These are phyloP conservation scores for Tylopilus sp. DNA, from an alignment of 768 basidiomycete species.

Conservation along the genomic window DNA sequence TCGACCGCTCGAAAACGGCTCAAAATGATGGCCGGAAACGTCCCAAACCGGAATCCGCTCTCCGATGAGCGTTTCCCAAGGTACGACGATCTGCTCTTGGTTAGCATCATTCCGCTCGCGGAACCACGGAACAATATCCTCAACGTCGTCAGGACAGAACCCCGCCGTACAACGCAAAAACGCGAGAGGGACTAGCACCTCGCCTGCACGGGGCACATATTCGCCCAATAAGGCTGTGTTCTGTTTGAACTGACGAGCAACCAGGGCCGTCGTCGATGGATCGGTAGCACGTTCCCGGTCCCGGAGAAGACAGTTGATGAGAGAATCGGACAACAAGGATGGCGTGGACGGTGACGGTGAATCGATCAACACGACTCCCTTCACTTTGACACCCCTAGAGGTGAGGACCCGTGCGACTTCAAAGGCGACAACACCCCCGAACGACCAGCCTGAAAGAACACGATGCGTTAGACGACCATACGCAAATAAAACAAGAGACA, in stretches of 20 bases:
- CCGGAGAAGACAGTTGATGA: constrained; percentile 48
- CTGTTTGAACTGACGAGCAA: constrained; percentile 48
- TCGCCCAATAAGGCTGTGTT: constrained; percentile 44
- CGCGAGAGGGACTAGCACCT: constrained; percentile 37
- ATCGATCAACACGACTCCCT: constrained; percentile 66
- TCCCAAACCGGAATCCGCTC: constrained; percentile 42
- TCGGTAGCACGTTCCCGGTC: constrained; percentile 28
- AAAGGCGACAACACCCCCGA: constrained; percentile 48
- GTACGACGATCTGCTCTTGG: constrained; percentile 26
- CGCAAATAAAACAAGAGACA: background rate
- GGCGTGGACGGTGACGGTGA: constrained; percentile 56
- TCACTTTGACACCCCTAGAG: constrained; percentile 39
- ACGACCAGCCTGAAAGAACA: background rate
- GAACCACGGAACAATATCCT: constrained; percentile 53
- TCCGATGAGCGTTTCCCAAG: constrained; percentile 48
- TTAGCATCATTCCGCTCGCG: constrained; percentile 38
- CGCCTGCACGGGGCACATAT: constrained; percentile 39
- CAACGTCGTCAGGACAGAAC: constrained; percentile 33
- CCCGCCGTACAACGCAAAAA: constrained; percentile 53
- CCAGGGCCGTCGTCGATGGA: constrained; percentile 30
- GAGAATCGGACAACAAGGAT: constrained; percentile 46
- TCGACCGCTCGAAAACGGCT: constrained; percentile 48
- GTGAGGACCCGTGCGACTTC: constrained; percentile 54
- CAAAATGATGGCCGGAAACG: constrained; percentile 67
- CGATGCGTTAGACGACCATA: background rate